Conservation (phyloP, 306 rosid genomes). For the Inga laurina region DNA sequence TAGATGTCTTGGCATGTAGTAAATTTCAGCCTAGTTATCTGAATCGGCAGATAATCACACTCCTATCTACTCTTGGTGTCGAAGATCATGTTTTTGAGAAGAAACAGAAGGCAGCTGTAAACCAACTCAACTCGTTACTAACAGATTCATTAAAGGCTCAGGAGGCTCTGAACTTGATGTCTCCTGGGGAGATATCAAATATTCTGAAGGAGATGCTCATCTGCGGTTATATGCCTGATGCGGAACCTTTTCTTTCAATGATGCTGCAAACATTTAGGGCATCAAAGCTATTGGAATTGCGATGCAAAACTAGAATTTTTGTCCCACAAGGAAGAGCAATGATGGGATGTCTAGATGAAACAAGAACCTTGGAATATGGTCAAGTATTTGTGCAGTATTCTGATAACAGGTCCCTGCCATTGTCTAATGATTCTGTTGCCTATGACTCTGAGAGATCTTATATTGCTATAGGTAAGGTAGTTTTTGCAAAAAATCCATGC, state of each 20-base stretch:
- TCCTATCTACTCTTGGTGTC: constrained; percentile 79
- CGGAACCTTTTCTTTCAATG: constrained; percentile 84
- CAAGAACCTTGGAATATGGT: too few species aligned
- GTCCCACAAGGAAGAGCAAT: constrained; percentile 82
- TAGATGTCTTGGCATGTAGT: constrained; percentile 77
- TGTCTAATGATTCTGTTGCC: too few species aligned
- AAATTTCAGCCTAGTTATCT: constrained; percentile 74
- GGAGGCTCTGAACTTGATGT: constrained; percentile 74
- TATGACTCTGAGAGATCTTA: too few species aligned
- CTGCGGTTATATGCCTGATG: constrained; percentile 77
- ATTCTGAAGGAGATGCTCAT: constrained; percentile 71
- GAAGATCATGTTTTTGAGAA: constrained; percentile 57
- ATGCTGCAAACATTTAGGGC: constrained; percentile 84
- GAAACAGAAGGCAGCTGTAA: constrained; percentile 61
- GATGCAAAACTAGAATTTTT: constrained; percentile 61
- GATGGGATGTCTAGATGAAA: constrained; percentile 98
- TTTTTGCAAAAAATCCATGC: constrained; percentile 84
- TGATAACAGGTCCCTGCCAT: too few species aligned
- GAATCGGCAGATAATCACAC: constrained; percentile 77
- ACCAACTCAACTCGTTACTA: constrained; percentile 62
- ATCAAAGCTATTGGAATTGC: constrained; percentile 68
- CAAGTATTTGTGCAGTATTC: too few species aligned
- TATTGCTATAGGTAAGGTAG: constrained; percentile 42
- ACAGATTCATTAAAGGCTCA: constrained; percentile 70
- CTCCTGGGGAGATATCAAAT: constrained; percentile 73